These are phyloP conservation scores for Mycena rosella DNA, from an alignment of 768 basidiomycete genomes.

Conservation along the genomic window DNA sequence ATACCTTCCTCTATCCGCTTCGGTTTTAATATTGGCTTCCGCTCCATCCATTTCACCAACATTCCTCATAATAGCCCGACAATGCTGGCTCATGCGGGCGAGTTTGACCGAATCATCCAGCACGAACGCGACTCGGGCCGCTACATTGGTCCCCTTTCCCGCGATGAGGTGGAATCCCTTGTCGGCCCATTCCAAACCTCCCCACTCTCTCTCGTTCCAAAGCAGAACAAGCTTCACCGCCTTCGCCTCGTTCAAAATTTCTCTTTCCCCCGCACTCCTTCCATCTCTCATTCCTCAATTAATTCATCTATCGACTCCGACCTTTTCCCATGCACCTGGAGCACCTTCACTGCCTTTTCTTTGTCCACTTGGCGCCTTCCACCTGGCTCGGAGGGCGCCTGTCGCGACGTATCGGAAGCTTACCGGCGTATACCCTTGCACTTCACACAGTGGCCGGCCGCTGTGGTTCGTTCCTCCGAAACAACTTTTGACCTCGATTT, in stretches of 20 bases:
- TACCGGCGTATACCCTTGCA: conserved; percentile 11
- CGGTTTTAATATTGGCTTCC: conserved; percentile 43
- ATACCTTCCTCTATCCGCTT: conserved; percentile 31
- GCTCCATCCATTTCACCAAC: conserved; percentile 24
- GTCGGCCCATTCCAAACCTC: conserved; percentile 48
- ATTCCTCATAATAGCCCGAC: conserved; percentile 39
- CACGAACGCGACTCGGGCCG: conserved; percentile 30
- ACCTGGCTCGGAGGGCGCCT: conserved; percentile 41
- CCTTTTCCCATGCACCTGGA: conserved; percentile 52
- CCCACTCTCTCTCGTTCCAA: conserved; percentile 44
- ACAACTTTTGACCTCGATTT: conserved; percentile 18
- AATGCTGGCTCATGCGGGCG: background rate
- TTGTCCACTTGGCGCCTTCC: conserved; percentile 38
- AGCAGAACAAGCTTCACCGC: conserved; percentile 25
- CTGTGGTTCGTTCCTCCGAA: conserved; percentile 40
- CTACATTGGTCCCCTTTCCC: conserved; percentile 38
- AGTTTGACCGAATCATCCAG: conserved; percentile 25
- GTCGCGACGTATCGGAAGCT: conserved; percentile 15
- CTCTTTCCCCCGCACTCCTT: conserved; percentile 32
- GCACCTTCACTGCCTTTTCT: conserved; percentile 40
- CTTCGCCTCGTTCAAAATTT: conserved; percentile 46
- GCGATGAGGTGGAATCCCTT: conserved; percentile 23
- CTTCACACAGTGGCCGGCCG: conserved; percentile 51
- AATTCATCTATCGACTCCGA: conserved; percentile 41
- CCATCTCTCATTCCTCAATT: conserved; percentile 31